Evolutionary conservation across 2,329 filamentous ascomycete species (phyloP).

Genomic region (Aphanocladium album): DNA sequence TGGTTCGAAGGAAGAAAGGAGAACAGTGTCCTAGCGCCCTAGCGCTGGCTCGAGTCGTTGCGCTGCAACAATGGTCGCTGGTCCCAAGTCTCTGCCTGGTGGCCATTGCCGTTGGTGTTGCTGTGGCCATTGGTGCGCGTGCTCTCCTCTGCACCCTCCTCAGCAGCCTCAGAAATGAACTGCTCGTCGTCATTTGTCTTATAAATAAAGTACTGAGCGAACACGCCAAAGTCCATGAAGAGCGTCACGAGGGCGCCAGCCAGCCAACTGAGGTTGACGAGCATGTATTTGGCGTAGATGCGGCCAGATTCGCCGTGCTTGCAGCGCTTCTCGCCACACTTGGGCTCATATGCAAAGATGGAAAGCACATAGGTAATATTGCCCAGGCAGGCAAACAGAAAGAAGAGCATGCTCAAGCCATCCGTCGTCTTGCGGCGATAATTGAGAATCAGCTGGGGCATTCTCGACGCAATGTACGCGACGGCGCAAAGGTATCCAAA

Average conservation of each 20-base stretch:
- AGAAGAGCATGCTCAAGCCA: conserved; percentile 89
- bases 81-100: conserved; percentile 32
- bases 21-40: not conserved
- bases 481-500: conserved; percentile 91
- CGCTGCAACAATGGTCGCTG: conserved; percentile 35
- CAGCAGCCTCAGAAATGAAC: conserved; percentile 34
- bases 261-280: conserved; percentile 88
- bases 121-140: conserved; percentile 19
- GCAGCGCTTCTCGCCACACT: conserved; percentile 56
- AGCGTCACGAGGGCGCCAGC: conserved; percentile 85
- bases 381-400: conserved; percentile 91
- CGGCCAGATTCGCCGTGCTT: conserved; percentile 55
- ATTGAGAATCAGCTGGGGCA: conserved; percentile 89
- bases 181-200: conserved; percentile 24
- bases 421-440: conserved; percentile 90
- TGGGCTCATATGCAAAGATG: conserved; percentile 83
- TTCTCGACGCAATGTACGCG: conserved; percentile 81
- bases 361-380: conserved; percentile 91
- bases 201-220: conserved; percentile 89
- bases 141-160: conserved; percentile 24
- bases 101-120: conserved; percentile 18
- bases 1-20: not conserved
- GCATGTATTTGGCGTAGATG: conserved; percentile 75
- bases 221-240: conserved; percentile 78
- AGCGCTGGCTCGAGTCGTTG: conserved; percentile 19